Conservation (phyloP, 192 early-diverging fungal species). For the Chytriomyces sp. region DNA sequence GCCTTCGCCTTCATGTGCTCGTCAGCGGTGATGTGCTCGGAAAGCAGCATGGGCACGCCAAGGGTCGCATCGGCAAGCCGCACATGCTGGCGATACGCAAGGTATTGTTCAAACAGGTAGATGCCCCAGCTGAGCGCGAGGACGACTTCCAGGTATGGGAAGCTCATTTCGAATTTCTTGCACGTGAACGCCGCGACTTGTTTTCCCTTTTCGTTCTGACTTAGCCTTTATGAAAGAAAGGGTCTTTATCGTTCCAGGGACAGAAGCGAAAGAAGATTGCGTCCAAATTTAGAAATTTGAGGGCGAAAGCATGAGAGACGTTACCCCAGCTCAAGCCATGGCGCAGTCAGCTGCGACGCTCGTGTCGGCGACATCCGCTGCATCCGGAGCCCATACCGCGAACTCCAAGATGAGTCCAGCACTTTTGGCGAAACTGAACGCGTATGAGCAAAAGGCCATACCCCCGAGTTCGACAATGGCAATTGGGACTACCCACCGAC, state of each 20-base stretch:
- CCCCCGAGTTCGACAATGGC: neutral
- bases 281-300: neutral
- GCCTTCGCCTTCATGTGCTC: constrained; percentile 78
- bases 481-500: neutral
- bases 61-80: constrained; percentile 62
- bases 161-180: no score
- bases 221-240: no score
- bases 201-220: no score
- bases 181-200: no score
- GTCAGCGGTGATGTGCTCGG: constrained; percentile 69
- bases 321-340: neutral
- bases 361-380: neutral
- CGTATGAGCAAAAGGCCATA: neutral
- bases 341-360: neutral
- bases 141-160: constrained; percentile 82
- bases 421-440: neutral
- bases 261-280: no score
- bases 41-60: constrained; percentile 65
- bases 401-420: neutral
- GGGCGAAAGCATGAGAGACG: neutral
- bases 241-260: no score
- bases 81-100: constrained; percentile 79
- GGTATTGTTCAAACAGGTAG: constrained; percentile 81
- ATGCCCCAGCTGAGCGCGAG: constrained; percentile 70
- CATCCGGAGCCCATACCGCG: neutral